phyloP scores from a whole-genome alignment of 805 yeast species.

The Suhomyces sp. region DNA sequence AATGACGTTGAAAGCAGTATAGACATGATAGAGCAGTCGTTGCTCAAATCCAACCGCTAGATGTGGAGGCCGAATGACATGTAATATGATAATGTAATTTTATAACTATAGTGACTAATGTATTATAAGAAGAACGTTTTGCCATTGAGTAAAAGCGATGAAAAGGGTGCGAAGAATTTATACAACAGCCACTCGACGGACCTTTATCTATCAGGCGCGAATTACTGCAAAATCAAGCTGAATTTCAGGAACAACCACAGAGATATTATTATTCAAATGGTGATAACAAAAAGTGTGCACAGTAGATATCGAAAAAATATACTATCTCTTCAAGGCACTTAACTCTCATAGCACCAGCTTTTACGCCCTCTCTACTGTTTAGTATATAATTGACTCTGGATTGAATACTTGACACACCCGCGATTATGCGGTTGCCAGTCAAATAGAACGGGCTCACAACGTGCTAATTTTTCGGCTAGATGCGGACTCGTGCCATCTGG shows the following conservation, averaged over 20 bases:
- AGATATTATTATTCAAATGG: too few relatives aligned
- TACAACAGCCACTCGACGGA: background rate
- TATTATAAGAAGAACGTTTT: background rate
- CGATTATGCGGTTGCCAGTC: background rate
- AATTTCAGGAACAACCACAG: background rate
- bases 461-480: background rate
- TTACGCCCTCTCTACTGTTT: background rate
- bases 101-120: constrained; percentile 3
- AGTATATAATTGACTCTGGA: background rate
- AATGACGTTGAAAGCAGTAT: constrained; percentile 41
- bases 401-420: background rate
- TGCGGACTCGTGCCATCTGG: background rate
- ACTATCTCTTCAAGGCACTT: too few relatives aligned
- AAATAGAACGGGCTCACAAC: background rate
- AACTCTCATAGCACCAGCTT: too few relatives aligned
- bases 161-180: background rate
- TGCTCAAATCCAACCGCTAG: constrained; percentile 20
- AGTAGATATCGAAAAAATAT: too few relatives aligned
- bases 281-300: too few relatives aligned
- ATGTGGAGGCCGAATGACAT: background rate
- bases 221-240: background rate
- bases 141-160: background rate
- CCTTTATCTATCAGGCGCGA: background rate
- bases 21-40: constrained; percentile 41
- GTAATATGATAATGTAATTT: constrained; percentile 1